Evolutionary conservation across 2,329 filamentous ascomycete genomes (phyloP).

Genomic region (Paracoccidioides lutzii): DNA sequence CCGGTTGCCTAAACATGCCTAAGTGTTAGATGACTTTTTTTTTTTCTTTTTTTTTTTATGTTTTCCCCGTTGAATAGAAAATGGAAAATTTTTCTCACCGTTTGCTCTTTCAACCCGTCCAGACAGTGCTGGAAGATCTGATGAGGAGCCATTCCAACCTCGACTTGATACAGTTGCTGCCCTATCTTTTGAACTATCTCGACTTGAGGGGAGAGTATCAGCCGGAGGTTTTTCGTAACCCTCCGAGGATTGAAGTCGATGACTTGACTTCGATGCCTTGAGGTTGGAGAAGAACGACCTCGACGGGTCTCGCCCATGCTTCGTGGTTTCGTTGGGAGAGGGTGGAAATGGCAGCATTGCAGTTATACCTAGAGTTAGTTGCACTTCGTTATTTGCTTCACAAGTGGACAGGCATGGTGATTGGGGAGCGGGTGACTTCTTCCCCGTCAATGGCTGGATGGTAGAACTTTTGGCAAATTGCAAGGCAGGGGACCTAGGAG

Average conservation of each 20-base stretch:
- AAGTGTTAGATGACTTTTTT: neutral
- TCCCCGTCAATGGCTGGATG: slow-evolving; percentile 28
- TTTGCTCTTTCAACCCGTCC: slow-evolving; percentile 18
- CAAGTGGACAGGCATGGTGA: slow-evolving; percentile 19
- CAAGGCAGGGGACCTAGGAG: slow-evolving; percentile 8
- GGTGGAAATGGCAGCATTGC: slow-evolving; percentile 35
- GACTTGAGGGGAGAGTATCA: slow-evolving; percentile 28
- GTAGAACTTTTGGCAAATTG: slow-evolving; percentile 16
- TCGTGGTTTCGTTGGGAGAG: slow-evolving; percentile 28
- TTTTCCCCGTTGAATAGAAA: neutral
- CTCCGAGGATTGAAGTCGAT: slow-evolving; percentile 30
- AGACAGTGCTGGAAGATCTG: slow-evolving; percentile 27
- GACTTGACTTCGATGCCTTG: slow-evolving; percentile 34
- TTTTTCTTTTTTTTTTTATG: neutral
- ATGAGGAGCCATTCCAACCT: slow-evolving; percentile 27
- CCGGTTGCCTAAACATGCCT: slow-evolving; percentile 4
- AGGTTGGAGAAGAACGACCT: slow-evolving; percentile 36
- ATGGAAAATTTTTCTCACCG: slow-evolving; percentile 13
- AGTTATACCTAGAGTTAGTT: slow-evolving; percentile 31
- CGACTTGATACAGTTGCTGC: slow-evolving; percentile 22
- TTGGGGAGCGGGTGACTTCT: slow-evolving; percentile 17
- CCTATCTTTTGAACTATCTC: slow-evolving; percentile 33
- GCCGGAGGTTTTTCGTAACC: slow-evolving; percentile 21
- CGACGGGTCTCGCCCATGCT: slow-evolving; percentile 33
- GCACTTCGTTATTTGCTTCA: slow-evolving; percentile 11